Evolutionary conservation across 164 flowering plant species (phyloP).

Genomic region (grape (Vitis vinifera)): DNA sequence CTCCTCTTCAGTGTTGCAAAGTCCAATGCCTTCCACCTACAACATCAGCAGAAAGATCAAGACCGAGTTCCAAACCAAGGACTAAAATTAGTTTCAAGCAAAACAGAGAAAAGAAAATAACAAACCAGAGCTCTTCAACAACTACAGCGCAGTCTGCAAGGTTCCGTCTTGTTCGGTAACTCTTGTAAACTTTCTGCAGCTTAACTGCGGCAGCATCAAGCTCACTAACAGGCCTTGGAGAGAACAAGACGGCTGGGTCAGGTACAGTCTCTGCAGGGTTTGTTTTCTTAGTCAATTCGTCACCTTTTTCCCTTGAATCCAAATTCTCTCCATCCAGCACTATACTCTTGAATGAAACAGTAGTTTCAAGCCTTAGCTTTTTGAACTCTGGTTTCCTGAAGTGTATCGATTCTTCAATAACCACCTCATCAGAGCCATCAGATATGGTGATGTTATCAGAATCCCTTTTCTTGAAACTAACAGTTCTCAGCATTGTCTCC

Average conservation of each 20-base stretch:
- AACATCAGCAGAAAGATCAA: background rate
- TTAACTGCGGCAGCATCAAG: constrained; percentile 63
- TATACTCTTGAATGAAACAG: constrained; percentile 25
- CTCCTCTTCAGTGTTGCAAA: constrained; percentile 50
- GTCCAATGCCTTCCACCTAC: constrained; percentile 76
- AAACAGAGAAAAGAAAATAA: constrained; percentile 4
- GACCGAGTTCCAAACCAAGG: background rate
- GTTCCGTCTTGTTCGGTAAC: constrained; percentile 70
- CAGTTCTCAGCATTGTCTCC: constrained; percentile 8
- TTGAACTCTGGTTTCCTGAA: constrained; percentile 1
- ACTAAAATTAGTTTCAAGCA: background rate
- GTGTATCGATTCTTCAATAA: constrained; percentile 10
- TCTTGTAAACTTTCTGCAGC: constrained; percentile 71
- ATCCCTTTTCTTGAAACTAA: constrained; percentile 12
- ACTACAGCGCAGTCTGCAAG: constrained; percentile 82
- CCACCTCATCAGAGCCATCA: background rate
- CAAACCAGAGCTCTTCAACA: constrained; percentile 70
- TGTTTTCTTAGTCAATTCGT: background rate
- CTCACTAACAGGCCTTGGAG: constrained; percentile 35
- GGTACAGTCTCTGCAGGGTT: constrained; percentile 8
- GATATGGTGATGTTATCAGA: too few relatives aligned
- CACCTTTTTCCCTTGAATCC: constrained; percentile 3
- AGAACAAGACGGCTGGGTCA: constrained; percentile 10
- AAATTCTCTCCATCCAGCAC: constrained; percentile 4
- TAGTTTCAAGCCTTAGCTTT: constrained; percentile 1